Base-by-base conservation (phyloP, 176 grass and related monocot species). In the Avena eriantha region DNA sequence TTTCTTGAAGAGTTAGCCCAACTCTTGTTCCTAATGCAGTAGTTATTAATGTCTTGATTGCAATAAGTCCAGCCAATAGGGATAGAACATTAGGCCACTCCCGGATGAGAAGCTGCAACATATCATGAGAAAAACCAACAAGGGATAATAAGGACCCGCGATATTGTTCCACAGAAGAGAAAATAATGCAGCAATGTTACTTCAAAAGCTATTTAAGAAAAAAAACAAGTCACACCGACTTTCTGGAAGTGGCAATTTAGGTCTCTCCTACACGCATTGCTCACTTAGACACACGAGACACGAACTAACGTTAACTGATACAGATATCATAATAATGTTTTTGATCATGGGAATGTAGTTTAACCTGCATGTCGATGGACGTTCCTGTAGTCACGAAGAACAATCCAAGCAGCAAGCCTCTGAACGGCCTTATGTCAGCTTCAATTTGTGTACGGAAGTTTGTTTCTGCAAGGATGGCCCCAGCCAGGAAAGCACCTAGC, bases 371-470 rank as follows among this genome's bases (percentile, higher is more conserved):
- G 77, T 99, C 97, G 73, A 99, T 96, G 23, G 97, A 99, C 82
- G 97, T 99, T 55, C 97, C 97, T 64, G 97, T 99, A 64, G 97
- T 86, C 56, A 99, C 94, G 88, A 99, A 99, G 80, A 99, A 99
- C 80, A 99, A 90, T 41, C 97, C 97, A 88, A 98, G 97, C 55
- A 99, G 75, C 90, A 99, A 91, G 9, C 97, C 97, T 94, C 94
- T 94, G 79, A 99, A 99, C 4, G 97, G 97, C 67, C 97, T 96
- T 91, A 99, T 99, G 85, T 99, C 97, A 80, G 97, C 97, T 94
- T 99, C 97, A 64, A 99, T 94, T 94, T 98, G 97, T 22, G 97
- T 98, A 11, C 97, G 97, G 64, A 98, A 98, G 84, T 98, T 98
- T 85, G 97, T 94, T 90, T 98, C 97, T 80, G 97, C 97, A 14